Conservation (phyloP, 1,139 yeast species). For the Blastobotrys capitulatus region DNA sequence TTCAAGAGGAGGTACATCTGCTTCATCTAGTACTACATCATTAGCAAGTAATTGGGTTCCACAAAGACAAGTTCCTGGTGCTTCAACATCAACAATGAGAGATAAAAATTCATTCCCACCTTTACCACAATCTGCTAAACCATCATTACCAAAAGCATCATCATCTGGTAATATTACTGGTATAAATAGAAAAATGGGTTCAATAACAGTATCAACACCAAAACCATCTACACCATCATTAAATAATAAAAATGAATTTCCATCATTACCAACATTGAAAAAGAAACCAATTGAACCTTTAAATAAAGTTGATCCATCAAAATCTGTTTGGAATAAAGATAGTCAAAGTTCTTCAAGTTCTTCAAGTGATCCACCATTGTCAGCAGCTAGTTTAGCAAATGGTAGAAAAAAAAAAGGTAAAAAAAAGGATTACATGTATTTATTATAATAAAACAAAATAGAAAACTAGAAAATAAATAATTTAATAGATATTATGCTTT, state of each 20-base stretch:
- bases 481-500: constrained; percentile 22
- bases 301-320: constrained; percentile 1
- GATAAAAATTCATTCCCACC: constrained; percentile 21
- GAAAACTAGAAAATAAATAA: background rate
- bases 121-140: constrained; percentile 15
- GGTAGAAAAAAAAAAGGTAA: constrained; percentile 19
- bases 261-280: constrained; percentile 11
- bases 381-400: constrained; percentile 8
- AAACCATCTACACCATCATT: background rate
- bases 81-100: background rate
- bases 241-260: constrained; percentile 8
- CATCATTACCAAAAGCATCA: constrained; percentile 1
- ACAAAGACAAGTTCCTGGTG: background rate
- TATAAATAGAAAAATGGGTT: constrained; percentile 6
- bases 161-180: constrained; percentile 1
- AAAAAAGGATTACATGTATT: constrained; percentile 20
- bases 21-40: constrained; percentile 5
- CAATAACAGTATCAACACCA: background rate
- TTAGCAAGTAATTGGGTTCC: constrained; percentile 3
- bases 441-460: background rate
- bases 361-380: constrained; percentile 1
- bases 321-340: background rate
- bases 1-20: background rate
- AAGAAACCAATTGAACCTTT: constrained; percentile 7
- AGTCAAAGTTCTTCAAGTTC: background rate